Percentiles rank a stretch among this genome's conserved stretches.
Evolutionary conservation across 495 filamentous ascomycete species (phyloP).

Genomic region (Xylaria sp.): DNA sequence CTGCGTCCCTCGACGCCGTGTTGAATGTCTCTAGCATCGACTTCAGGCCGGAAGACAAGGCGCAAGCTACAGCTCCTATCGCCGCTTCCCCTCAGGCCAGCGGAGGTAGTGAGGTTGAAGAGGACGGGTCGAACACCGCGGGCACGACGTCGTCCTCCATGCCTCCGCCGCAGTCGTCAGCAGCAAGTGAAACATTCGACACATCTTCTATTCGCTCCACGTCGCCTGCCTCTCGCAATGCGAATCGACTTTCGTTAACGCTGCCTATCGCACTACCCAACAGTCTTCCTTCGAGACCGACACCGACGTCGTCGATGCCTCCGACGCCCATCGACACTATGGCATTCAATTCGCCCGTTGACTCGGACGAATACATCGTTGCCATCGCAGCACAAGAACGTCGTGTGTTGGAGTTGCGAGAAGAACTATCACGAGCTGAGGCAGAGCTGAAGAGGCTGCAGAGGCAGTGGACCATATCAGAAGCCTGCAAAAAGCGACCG

Average conservation of each 20-base stretch:
- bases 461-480: slow-evolving; percentile 79
- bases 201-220: slow-evolving; percentile 61
- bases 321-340: slow-evolving; percentile 53
- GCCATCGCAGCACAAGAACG: slow-evolving; percentile 92
- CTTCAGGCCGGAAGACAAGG: slow-evolving; percentile 30
- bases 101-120: slow-evolving; percentile 31
- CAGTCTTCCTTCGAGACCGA: slow-evolving; percentile 50
- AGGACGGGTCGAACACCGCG: slow-evolving; percentile 31
- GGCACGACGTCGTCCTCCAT: slow-evolving; percentile 34
- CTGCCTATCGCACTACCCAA: slow-evolving; percentile 68
- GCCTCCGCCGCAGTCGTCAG: slow-evolving; percentile 33
- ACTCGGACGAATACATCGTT: slow-evolving; percentile 80
- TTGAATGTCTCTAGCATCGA: slow-evolving; percentile 36
- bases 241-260: slow-evolving; percentile 80
- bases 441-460: slow-evolving; percentile 77
- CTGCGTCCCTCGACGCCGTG: slow-evolving; percentile 43
- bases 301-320: slow-evolving; percentile 54
- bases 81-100: slow-evolving; percentile 29
- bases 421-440: slow-evolving; percentile 85
- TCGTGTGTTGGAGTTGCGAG: slow-evolving; percentile 87
- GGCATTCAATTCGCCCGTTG: slow-evolving; percentile 59
- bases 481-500: slow-evolving; percentile 77
- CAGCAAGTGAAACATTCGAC: slow-evolving; percentile 39
- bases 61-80: slow-evolving; percentile 23
- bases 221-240: slow-evolving; percentile 64